Percentiles rank a stretch among this genome's conserved stretches.
These are phyloP conservation scores for Neoboletus subvelutipes DNA, from an alignment of 768 basidiomycete genomes.

Conservation along the genomic window DNA sequence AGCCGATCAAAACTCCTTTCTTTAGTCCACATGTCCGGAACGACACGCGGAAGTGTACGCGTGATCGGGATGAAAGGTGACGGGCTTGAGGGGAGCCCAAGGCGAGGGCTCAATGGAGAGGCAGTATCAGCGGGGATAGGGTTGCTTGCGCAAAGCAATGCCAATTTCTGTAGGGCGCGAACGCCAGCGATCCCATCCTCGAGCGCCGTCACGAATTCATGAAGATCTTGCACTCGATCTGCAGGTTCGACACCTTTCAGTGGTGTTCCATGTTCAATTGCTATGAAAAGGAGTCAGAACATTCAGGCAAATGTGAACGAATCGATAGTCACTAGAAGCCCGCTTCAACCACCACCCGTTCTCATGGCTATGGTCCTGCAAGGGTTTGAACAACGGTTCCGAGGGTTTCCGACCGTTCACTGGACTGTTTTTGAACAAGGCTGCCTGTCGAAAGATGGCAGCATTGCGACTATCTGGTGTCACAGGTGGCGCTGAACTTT, in stretches of 20 bases:
- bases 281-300: constrained; percentile 20
- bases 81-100: constrained; percentile 52
- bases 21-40: constrained; percentile 68
- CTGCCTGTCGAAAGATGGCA: constrained; percentile 68
- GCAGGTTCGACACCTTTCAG: constrained; percentile 38
- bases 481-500: constrained; percentile 42
- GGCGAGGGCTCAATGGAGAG: constrained; percentile 54
- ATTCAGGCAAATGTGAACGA: background rate
- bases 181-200: constrained; percentile 52
- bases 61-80: constrained; percentile 51
- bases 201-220: constrained; percentile 52
- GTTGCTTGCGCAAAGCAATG: constrained; percentile 60
- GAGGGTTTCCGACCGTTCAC: constrained; percentile 47
- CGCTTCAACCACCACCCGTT: constrained; percentile 85
- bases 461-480: constrained; percentile 65
- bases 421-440: constrained; percentile 82
- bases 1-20: constrained; percentile 69
- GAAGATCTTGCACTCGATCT: constrained; percentile 50
- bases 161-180: constrained; percentile 61
- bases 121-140: constrained; percentile 42
- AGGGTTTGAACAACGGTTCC: constrained; percentile 64
- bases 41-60: constrained; percentile 39
- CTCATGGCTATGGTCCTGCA: constrained; percentile 66
- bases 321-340: constrained; percentile 55
- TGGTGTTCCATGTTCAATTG: constrained; percentile 48